Evolutionary conservation across 768 basidiomycete genomes (phyloP), one percentile per base, ranked within the genome.

Genomic region (Mycena latifolia): DNA sequence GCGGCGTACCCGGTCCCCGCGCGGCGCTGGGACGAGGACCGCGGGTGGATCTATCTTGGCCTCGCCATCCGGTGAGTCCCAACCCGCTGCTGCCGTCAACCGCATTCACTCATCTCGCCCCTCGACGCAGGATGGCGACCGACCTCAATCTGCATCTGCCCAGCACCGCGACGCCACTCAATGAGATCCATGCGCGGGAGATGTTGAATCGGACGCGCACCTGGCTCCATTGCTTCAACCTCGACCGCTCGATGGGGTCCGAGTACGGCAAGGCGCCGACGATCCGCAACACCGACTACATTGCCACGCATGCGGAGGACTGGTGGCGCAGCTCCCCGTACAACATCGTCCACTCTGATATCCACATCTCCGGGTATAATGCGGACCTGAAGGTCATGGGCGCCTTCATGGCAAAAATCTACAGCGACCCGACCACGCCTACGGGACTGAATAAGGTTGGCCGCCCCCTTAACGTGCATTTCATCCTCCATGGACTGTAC

Each of bases 211-310:
- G 96, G 45, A 94, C 94, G 56, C 88, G 95, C 24, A 86, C 92
- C 8, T 98, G 95, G 95, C 79, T 97, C 62, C 92, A 91, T 74
- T 96, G 94, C 77, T 94, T 92, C 79, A 94, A 96, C 77, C 80
- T 97, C 45, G 96, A 98, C 76, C 90, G 94, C 25, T 96, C 94
- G 7, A 91, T 92, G 10, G 90, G 93, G 5, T 91, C 89, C 18
- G 91, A 96, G 76, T 95, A 96, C 77, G 96, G 96, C 60, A 95
- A 95, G 78, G 86, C 89, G 0, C 89, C 93, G 20, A 93, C 93
- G 48, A 90, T 98, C 74, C 83, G 83, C 66, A 88, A 91, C 69
- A 82, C 84, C 10, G 93, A 94, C 77, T 95, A 92, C 75, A 90
- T 90, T 63, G 90, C 91, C 18, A 84, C 82, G 59, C 89, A 91